phyloP scores from a whole-genome alignment of 1,284 basidiomycete species.

The Athelia psychrophila region DNA sequence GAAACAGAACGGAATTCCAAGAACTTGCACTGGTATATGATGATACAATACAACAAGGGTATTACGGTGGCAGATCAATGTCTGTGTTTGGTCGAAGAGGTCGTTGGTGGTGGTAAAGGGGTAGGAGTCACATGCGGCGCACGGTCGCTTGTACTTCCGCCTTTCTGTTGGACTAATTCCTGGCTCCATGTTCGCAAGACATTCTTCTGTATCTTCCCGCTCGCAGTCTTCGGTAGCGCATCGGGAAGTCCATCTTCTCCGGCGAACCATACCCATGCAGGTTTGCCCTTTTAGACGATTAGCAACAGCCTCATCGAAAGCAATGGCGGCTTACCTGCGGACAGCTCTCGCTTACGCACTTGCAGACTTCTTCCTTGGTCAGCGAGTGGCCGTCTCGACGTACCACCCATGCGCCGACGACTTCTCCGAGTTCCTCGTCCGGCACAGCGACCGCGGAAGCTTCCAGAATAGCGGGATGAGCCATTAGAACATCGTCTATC shows the following conservation, averaged over 20 bases:
- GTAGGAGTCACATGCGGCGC: too few species aligned
- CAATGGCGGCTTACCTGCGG: constrained; percentile 55
- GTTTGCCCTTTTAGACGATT: constrained; percentile 53
- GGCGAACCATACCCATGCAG: constrained; percentile 81
- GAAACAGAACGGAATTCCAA: too few species aligned
- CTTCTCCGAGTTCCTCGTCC: constrained; percentile 69
- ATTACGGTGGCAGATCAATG: too few species aligned
- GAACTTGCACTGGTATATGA: too few species aligned
- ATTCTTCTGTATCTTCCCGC: constrained; percentile 88
- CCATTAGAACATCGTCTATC: constrained; percentile 80
- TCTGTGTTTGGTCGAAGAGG: too few species aligned
- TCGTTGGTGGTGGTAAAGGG: too few species aligned
- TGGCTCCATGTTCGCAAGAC: constrained; percentile 43
- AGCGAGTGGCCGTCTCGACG: constrained; percentile 36
- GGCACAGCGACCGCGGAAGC: constrained; percentile 77
- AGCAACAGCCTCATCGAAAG: not conserved
- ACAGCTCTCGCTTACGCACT: constrained; percentile 52
- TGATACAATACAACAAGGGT: too few species aligned
- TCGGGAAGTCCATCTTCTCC: constrained; percentile 56
- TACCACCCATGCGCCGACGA: constrained; percentile 76
- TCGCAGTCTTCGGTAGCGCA: constrained; percentile 83
- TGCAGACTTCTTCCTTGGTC: constrained; percentile 49
- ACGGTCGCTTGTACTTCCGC: constrained; percentile 8
- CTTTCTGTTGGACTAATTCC: constrained; percentile 11
- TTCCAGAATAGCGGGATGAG: constrained; percentile 64